These are phyloP conservation scores for Tolypocladium cylindrosporum DNA, from an alignment of 2,329 filamentous ascomycete species.

Conservation along the genomic window DNA sequence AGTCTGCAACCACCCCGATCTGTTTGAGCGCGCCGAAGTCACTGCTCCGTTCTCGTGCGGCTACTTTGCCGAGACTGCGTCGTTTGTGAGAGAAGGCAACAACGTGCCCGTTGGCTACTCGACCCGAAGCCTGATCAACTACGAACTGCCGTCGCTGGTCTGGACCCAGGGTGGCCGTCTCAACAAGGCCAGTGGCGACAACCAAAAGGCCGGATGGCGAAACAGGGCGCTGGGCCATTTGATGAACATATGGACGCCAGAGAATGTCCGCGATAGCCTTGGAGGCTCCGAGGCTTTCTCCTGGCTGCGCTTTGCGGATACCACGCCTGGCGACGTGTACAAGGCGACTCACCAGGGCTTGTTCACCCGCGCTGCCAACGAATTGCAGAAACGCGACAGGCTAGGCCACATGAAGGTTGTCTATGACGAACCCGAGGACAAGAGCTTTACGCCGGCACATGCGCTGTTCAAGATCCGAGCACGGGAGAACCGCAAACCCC, in stretches of 20 bases:
- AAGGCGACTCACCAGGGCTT: constrained; percentile 58
- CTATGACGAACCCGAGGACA: constrained; percentile 57
- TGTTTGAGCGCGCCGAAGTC: constrained; percentile 92
- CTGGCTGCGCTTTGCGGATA: constrained; percentile 80
- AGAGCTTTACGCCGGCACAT: constrained; percentile 59
- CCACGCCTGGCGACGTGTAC: constrained; percentile 63
- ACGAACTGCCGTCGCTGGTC: constrained; percentile 70
- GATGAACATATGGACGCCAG: constrained; percentile 84
- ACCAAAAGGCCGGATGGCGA: constrained; percentile 67
- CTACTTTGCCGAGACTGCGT: constrained; percentile 91
- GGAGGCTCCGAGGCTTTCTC: constrained; percentile 63
- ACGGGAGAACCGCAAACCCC: constrained; percentile 53
- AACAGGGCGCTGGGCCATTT: constrained; percentile 67
- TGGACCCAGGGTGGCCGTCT: constrained; percentile 73
- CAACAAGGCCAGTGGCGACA: constrained; percentile 62
- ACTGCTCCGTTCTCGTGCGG: constrained; percentile 74
- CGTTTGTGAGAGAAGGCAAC: constrained; percentile 81
- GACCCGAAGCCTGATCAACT: constrained; percentile 76
- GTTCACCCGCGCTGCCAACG: constrained; percentile 62
- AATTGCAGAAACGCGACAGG: constrained; percentile 44
- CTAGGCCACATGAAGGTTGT: constrained; percentile 56
- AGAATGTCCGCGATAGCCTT: constrained; percentile 60
- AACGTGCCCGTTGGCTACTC: constrained; percentile 79
- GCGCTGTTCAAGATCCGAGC: constrained; percentile 73
- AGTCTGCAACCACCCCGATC: constrained; percentile 95